These are phyloP conservation scores for Lentinula sp. DNA, from an alignment of 768 basidiomycete genomes.

Conservation along the genomic window DNA sequence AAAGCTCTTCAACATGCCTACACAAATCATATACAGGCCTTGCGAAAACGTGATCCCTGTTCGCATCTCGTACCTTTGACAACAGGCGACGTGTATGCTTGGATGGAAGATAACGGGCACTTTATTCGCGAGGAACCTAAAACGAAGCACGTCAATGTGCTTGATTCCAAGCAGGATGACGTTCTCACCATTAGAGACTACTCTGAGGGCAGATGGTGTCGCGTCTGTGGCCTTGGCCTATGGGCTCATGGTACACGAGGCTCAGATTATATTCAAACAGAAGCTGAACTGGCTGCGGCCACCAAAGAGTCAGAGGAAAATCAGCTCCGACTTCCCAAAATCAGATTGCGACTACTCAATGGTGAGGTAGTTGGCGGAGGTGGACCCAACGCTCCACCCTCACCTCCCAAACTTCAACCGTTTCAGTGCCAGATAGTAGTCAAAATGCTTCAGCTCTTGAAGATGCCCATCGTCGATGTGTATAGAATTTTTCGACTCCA, in stretches of 20 bases:
- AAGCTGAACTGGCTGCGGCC: not conserved
- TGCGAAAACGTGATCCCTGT: conserved; percentile 3
- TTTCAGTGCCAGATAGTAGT: conserved; percentile 3
- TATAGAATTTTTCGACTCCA: not conserved
- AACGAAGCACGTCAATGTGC: not conserved
- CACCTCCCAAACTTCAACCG: not conserved
- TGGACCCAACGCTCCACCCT: not conserved
- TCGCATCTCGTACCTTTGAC: conserved; percentile 22
- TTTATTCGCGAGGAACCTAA: conserved; percentile 21
- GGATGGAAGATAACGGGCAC: conserved; percentile 37
- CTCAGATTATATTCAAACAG: not conserved
- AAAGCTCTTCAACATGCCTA: conserved; percentile 39
- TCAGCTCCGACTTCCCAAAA: not conserved
- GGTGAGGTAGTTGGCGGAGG: not conserved
- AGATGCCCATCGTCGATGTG: conserved; percentile 4
- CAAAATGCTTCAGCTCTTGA: conserved; percentile 1
- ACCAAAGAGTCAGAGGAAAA: not conserved
- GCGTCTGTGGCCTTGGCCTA: conserved; percentile 3
- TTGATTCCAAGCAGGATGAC: not conserved
- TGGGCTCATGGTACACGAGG: conserved; percentile 5
- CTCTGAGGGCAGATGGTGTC: conserved; percentile 6
- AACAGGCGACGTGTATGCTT: conserved; percentile 38
- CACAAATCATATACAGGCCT: conserved; percentile 12
- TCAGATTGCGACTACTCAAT: not conserved
- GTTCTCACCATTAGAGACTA: not conserved